Evolutionary conservation across 192 early-diverging fungal species (phyloP), one percentile per base, ranked within the genome.

Genomic region (Spizellomyces punctatus): DNA sequence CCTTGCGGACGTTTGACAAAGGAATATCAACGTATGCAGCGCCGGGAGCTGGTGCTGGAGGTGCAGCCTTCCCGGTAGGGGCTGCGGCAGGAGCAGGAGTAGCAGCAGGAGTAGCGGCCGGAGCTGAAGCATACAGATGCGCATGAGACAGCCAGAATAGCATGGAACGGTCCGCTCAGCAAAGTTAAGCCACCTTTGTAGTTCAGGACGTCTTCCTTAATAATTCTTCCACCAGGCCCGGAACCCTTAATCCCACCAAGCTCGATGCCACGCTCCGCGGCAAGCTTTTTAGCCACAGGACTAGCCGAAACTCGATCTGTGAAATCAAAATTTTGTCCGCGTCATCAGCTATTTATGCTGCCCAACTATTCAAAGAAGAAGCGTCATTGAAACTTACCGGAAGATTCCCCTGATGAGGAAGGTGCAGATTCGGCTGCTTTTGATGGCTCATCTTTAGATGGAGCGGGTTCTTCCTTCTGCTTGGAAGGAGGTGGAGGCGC

Each of bases 151-250:
- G 27, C 27, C 27, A 36, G 27, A 36, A 36, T 36, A 36, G 27
- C 0, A 36, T 36, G 27, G 27, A 36, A 36, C 27, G 27, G 27
- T 36, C 27, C 27, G 14, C 50, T 19, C 50, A 19, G 50, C 4
- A 54, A 54, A 56, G 10, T 47, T 49, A 62, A 59, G n/a, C 47
- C 16, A 81, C 76, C 56, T 64, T 86, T 84, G 75, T 73, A 88
- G 75, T 75, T 83, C 69, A 93, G 87, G 46, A 99, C 89, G 77
- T 99, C 97, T 50, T 88, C 85, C 88, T 98, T 97, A 57, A 94
- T 76, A 67, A 99, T 91, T 66, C 96, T 89, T 66, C 95, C 95
- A 57, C 87, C 76, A 49, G 96, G 96, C 36, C 96, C 97, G 68
- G 94, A 87, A 61, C 95, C 97, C 64, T 82, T 81, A 67, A 99